Percentiles rank a stretch among this genome's conserved stretches.
These are phyloP conservation scores for Boletus hoseneyae DNA, from an alignment of 1,284 basidiomycete genomes.

Conservation along the genomic window DNA sequence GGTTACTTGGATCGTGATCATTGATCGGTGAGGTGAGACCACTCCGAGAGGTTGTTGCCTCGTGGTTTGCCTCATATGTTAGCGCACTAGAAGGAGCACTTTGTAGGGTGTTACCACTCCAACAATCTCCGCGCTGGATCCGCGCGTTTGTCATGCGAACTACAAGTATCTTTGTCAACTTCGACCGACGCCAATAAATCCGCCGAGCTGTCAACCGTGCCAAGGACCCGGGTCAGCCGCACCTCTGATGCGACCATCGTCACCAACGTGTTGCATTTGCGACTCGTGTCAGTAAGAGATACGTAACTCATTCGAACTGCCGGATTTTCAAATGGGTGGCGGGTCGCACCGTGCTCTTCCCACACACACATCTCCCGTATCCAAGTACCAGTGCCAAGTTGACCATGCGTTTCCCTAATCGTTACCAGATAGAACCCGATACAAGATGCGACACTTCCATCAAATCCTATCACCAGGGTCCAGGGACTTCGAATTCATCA, in stretches of 20 bases:
- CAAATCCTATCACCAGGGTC: neutral
- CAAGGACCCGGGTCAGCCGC: too few species aligned
- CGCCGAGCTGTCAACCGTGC: neutral
- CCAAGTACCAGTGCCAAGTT: neutral
- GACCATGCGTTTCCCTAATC: neutral
- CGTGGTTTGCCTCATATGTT: too few species aligned
- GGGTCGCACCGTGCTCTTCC: neutral
- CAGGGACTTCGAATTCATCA: neutral
- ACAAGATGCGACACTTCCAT: neutral
- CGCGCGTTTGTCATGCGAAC: neutral
- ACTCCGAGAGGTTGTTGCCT: neutral
- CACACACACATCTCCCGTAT: neutral
- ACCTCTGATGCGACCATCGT: too few species aligned
- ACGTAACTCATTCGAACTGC: neutral
- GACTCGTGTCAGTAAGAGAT: neutral
- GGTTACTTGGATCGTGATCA: neutral
- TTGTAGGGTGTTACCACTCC: neutral
- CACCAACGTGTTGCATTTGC: neutral
- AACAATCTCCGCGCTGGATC: neutral
- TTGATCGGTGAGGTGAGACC: neutral
- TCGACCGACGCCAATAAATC: neutral
- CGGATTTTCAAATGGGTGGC: conserved; percentile 1
- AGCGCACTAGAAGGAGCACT: too few species aligned
- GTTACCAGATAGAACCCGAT: conserved; percentile 2
- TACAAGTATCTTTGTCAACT: neutral